Evolutionary conservation across 129 eudicot species (phyloP), one percentile per base, ranked within the genome.

Genomic region (Mikania micrantha): DNA sequence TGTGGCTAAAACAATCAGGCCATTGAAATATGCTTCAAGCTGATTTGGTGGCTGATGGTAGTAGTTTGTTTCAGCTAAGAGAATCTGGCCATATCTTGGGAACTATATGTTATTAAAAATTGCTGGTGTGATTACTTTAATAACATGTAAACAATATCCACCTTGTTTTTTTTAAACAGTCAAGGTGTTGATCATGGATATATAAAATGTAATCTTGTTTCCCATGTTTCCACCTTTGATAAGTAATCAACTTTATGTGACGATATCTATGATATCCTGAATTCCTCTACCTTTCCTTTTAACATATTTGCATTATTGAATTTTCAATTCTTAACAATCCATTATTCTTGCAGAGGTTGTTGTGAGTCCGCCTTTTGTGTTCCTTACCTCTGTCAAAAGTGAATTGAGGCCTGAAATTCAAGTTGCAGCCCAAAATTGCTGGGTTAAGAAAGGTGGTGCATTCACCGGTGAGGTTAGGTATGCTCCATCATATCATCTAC

Each of bases 391-490:
- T 48, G 96, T 86, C 25, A 84, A 93, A 71, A 70, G 78, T 78
- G 75, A 64, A 69, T 69, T 93, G 83, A 83, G 95, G 68, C 79
- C 96, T 64, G 96, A 93, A n/a, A 76, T 93, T 72, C 98, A 93
- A 32, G 96, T 93, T 34, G 96, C 96, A 0, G 98, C 98, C 42
- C 98, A 93, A 69, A 93, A 93, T 71, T 93, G 96, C 74, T 93
- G 98, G 98, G 98, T 93, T 31, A 84, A 84, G 86, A 93, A 93
- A 56, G 96, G 98, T 12, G 98, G 98, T 80, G 98, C 98, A 35
- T 93, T 66, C 83, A 93, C 98, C 38, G 98, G 98, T 79, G 96
- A 93, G 53, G 86, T 93, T 65, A 93, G 98, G 98, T 93, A 84
- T 67, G 90, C 74, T 35, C 49, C 50, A 19, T 16, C 42, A 9